Evolutionary conservation across 305 asterid genomes (phyloP).

Genomic region (Fraxinus velutina): DNA sequence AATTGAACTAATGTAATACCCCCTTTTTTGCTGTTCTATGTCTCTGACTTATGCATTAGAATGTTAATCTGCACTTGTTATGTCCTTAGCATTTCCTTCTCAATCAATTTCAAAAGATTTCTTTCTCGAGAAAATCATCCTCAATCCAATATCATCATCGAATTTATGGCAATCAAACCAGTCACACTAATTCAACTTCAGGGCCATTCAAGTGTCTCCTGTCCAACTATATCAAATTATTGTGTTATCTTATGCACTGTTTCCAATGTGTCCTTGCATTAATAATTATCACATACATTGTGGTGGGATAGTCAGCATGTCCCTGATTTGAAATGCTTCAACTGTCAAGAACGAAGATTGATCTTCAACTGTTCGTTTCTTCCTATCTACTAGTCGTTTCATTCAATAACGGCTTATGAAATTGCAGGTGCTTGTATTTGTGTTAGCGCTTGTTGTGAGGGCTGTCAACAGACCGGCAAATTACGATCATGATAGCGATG

Average conservation of each 20-base stretch:
- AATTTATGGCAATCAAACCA: not conserved
- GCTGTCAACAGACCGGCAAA: constrained; percentile 85
- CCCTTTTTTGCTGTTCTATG: not conserved
- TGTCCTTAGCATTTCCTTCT: not conserved
- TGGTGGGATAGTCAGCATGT: not conserved
- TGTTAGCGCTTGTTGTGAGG: constrained; percentile 83
- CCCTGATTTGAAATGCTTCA: not conserved
- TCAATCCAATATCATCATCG: not conserved
- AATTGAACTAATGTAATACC: not conserved
- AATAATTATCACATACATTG: not conserved
- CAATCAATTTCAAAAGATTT: not conserved
- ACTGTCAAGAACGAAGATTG: constrained; percentile 2
- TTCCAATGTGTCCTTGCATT: not conserved
- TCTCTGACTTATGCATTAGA: not conserved
- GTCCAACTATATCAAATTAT: not conserved
- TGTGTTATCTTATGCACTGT: not conserved
- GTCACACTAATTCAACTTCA: not conserved
- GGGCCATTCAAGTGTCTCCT: not conserved
- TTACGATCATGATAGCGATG: constrained; percentile 74
- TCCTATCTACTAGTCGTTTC: not conserved
- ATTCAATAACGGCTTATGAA: constrained; percentile 19
- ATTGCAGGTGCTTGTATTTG: constrained; percentile 78
- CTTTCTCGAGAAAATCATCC: not conserved
- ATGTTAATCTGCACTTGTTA: not conserved
- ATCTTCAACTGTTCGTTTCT: not conserved